A percentile compares a stretch with the other conserved stretches of the same genome.
Evolutionary conservation across 495 filamentous ascomycete genomes (phyloP).

Genomic region (Penicillium riverlandense): DNA sequence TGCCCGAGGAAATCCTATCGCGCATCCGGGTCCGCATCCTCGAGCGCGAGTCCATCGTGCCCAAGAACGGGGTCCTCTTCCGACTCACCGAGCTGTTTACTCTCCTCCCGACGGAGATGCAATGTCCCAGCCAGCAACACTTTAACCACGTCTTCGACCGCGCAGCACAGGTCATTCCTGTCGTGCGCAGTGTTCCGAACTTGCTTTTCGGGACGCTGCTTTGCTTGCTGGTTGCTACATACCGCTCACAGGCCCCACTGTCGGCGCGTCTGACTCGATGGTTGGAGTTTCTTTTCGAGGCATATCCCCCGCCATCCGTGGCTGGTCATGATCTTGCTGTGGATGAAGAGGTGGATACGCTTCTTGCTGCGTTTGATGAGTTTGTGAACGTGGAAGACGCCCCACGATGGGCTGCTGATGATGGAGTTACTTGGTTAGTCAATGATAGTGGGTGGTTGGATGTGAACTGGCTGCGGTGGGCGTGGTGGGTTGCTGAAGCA

Average conservation of each 20-base stretch:
- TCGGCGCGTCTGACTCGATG: constrained; percentile 25
- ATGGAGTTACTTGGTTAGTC: constrained; percentile 15
- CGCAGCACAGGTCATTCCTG: constrained; percentile 12
- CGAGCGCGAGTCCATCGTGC: constrained; percentile 28
- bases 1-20: constrained; percentile 22
- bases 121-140: constrained; percentile 14
- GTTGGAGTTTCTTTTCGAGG: constrained; percentile 28
- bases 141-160: constrained; percentile 15
- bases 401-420: constrained; percentile 1
- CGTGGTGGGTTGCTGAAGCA: constrained; percentile 29
- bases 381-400: constrained; percentile 9
- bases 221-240: constrained; percentile 13
- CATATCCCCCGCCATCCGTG: constrained; percentile 23
- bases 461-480: constrained; percentile 36
- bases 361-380: constrained; percentile 13
- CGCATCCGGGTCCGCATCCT: constrained; percentile 29
- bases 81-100: constrained; percentile 22
- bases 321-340: constrained; percentile 1
- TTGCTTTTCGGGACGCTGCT: constrained; percentile 14
- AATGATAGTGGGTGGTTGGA: constrained; percentile 31
- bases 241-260: constrained; percentile 8
- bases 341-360: constrained; percentile 16
- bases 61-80: constrained; percentile 33
- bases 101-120: constrained; percentile 26
- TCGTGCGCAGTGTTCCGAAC: constrained; percentile 12